Evolutionary conservation across 768 basidiomycete genomes (phyloP).

Genomic region (Sarcomyxa edulis): DNA sequence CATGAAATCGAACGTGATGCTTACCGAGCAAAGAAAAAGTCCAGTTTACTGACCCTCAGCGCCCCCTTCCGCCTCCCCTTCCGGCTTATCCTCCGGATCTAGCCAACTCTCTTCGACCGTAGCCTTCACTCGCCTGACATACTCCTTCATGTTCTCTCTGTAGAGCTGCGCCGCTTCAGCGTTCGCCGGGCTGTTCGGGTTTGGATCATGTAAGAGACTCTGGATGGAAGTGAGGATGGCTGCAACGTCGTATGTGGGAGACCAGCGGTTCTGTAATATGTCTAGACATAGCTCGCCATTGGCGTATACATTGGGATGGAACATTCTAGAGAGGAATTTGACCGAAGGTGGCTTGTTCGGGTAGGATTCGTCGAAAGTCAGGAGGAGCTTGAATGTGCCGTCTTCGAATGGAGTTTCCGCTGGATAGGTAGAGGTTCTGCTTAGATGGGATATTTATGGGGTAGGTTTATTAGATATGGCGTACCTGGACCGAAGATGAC

Average conservation of each 20-base stretch:
- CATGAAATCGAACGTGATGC: too few relatives aligned
- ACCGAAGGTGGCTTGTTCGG: conserved; percentile 98
- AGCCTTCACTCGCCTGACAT: conserved; percentile 85
- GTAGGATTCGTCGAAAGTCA: conserved; percentile 96
- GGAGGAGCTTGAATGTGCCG: conserved; percentile 93
- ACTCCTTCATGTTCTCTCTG: conserved; percentile 98
- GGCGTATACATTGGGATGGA: conserved; percentile 98
- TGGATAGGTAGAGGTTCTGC: conserved; percentile 23
- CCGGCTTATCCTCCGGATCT: conserved; percentile 68
- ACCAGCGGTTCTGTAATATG: conserved; percentile 98
- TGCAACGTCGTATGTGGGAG: conserved; percentile 97
- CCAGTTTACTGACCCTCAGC: too few relatives aligned
- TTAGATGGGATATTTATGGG: background rate
- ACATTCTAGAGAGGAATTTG: conserved; percentile 96
- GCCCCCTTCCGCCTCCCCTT: too few relatives aligned
- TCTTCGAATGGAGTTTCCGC: conserved; percentile 99
- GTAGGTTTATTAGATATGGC: conserved; percentile 17
- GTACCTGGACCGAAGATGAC: conserved; percentile 97
- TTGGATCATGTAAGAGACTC: conserved; percentile 93
- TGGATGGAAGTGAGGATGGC: conserved; percentile 98
- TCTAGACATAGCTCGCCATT: conserved; percentile 98
- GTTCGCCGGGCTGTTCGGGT: conserved; percentile 97
- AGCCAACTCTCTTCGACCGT: conserved; percentile 96
- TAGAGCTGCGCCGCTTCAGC: conserved; percentile 97
- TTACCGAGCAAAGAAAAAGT: too few relatives aligned